Evolutionary conservation across 305 asterid genomes (phyloP).

Genomic region (Fraxinus floribunda): DNA sequence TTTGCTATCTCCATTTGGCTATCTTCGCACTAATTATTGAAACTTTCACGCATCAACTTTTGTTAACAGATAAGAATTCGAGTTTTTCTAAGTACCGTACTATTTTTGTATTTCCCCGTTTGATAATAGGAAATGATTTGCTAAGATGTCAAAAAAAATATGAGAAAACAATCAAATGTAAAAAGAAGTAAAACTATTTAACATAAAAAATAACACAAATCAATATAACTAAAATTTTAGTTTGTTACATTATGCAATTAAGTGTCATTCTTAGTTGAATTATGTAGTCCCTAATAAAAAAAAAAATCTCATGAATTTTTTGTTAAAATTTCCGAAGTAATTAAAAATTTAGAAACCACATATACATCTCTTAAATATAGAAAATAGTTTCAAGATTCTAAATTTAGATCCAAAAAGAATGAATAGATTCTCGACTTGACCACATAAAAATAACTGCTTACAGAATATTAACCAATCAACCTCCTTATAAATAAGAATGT

Average conservation of each 20-base stretch:
- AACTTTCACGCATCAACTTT: neutral
- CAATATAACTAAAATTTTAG: neutral
- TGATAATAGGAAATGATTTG: no score
- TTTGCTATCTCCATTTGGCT: neutral
- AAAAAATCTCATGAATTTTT: neutral
- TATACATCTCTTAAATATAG: neutral
- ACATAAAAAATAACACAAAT: no score
- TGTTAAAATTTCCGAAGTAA: neutral
- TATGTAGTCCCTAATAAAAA: neutral
- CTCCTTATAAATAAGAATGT: neutral
- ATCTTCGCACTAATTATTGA: neutral
- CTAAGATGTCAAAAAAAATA: no score
- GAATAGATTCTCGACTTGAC: neutral
- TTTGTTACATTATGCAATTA: neutral
- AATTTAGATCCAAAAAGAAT: neutral
- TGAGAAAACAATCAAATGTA: no score
- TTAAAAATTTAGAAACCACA: neutral
- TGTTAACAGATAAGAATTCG: neutral
- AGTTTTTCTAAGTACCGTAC: neutral
- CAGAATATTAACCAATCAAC: neutral
- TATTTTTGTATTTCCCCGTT: no score
- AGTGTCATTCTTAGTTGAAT: neutral
- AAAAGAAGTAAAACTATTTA: no score
- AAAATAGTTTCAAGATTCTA: neutral
- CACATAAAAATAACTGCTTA: neutral